These are phyloP conservation scores for Sarcodon aspratus DNA, from an alignment of 768 basidiomycete species.

Conservation along the genomic window DNA sequence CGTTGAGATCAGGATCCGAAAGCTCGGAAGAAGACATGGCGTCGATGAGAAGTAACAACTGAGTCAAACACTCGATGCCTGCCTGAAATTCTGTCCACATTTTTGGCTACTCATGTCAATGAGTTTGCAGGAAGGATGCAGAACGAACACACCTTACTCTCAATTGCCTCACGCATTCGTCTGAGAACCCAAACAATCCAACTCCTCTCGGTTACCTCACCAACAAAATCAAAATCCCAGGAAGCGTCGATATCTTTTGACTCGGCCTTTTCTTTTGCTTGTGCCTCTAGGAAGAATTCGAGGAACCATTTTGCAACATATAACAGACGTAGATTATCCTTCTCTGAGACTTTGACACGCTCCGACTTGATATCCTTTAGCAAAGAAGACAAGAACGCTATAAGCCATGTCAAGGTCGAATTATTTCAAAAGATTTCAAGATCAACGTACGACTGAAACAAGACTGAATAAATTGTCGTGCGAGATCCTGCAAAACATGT, in stretches of 20 bases:
- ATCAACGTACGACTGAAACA: slow-evolving; percentile 78
- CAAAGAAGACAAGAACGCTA: slow-evolving; percentile 79
- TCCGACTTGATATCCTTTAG: slow-evolving; percentile 92
- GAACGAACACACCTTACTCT: slow-evolving; percentile 63
- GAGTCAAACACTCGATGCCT: slow-evolving; percentile 88
- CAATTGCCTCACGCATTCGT: slow-evolving; percentile 81
- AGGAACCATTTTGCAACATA: slow-evolving; percentile 87
- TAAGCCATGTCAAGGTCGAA: neutral
- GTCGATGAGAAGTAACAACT: slow-evolving; percentile 84
- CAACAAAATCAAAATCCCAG: slow-evolving; percentile 67
- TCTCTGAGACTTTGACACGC: slow-evolving; percentile 85
- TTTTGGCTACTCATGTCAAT: slow-evolving; percentile 52
- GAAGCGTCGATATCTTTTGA: slow-evolving; percentile 17
- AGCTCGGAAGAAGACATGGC: slow-evolving; percentile 52
- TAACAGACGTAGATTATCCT: slow-evolving; percentile 84
- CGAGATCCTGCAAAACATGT: slow-evolving; percentile 54
- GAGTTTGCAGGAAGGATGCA: neutral
- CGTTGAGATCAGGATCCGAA: slow-evolving; percentile 40
- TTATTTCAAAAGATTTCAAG: slow-evolving; percentile 4
- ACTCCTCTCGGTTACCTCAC: slow-evolving; percentile 74
- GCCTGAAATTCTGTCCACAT: slow-evolving; percentile 91
- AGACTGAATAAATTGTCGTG: slow-evolving; percentile 61
- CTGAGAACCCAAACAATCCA: slow-evolving; percentile 88
- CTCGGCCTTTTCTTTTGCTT: slow-evolving; percentile 28
- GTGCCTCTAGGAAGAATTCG: slow-evolving; percentile 67